Conservation (phyloP, 768 basidiomycete species). For the Mycena metata region DNA sequence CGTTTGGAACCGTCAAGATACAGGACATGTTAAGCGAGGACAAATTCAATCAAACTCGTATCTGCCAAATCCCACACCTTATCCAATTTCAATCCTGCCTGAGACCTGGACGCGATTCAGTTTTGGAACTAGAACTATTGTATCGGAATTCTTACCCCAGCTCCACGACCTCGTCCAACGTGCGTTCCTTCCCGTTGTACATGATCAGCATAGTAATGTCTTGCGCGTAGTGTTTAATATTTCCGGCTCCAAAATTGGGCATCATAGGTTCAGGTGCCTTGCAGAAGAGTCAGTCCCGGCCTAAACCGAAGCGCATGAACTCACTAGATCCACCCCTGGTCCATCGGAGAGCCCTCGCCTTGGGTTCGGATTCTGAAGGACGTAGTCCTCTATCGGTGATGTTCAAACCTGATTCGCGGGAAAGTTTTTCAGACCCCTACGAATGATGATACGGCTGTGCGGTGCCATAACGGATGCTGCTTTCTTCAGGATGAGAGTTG, state of each 20-base stretch:
- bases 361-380: neutral
- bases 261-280: constrained; percentile 9
- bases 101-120: neutral
- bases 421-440: neutral
- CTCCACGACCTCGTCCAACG: constrained; percentile 5
- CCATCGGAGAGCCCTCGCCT: no score
- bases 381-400: neutral
- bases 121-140: neutral
- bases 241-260: constrained; percentile 7
- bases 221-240: constrained; percentile 1
- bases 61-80: neutral
- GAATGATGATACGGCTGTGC: constrained; percentile 9
- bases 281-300: neutral
- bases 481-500: neutral
- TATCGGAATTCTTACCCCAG: neutral
- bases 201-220: constrained; percentile 1
- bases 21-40: neutral
- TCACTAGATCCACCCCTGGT: no score
- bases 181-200: constrained; percentile 11
- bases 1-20: neutral
- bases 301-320: no score
- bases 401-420: neutral
- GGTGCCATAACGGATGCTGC: neutral
- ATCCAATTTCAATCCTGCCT: neutral
- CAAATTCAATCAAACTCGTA: neutral